Base-by-base conservation (phyloP, 1,284 basidiomycete genomes). In the Peniophora sp. region DNA sequence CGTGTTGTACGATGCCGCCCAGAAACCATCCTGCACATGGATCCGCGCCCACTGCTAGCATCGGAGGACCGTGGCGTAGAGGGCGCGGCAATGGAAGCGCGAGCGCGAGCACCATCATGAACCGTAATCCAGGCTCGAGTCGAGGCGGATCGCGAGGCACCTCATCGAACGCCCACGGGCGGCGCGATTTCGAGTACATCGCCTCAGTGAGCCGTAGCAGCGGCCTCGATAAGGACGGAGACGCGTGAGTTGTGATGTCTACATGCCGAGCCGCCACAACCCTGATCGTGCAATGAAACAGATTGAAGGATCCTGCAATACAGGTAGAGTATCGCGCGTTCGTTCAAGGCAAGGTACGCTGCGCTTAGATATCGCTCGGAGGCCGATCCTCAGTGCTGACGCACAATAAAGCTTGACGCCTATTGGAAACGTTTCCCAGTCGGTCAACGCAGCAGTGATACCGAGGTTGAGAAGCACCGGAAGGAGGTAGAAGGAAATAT, bases 401-500 rank as follows among this genome's bases (percentile, higher is more conserved):
- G 70, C 57, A 54, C 3, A 74, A 73, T 73, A 76, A 76, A 55
- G 78, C 74, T 58, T 72, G 71, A 59, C 76, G 75, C 11, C 73
- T 79, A 54, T 57, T 72, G 50, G 63, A 63, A n/a, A 74, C 71
- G 52, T 77, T 78, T 59, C 77, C 76, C 25, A 77, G 77, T 58
- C 76, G 75, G 54, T 77, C 34, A 23, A 9, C 17, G 55, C 54
- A 61, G 59, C 2, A 66, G 70, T 12, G 57, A 61, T 1, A 63
- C 69, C 23, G 60, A 55, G 36, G 73, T 66, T 56, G 70, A 70
- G 36, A 70, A 72, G 35, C 61, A 71, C 45, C 34, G 32, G 35
- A 12, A 23, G 3, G 77, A 84, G 41, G 69, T 68, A 16, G 76
- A 83, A 60, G 78, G 79, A 48, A 87, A 86, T 57, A 63, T 85